Percentiles rank a stretch among this genome's conserved stretches.
These are phyloP conservation scores for Wilhelminamyces savonicus DNA, from an alignment of 805 yeast genomes.

Conservation along the genomic window DNA sequence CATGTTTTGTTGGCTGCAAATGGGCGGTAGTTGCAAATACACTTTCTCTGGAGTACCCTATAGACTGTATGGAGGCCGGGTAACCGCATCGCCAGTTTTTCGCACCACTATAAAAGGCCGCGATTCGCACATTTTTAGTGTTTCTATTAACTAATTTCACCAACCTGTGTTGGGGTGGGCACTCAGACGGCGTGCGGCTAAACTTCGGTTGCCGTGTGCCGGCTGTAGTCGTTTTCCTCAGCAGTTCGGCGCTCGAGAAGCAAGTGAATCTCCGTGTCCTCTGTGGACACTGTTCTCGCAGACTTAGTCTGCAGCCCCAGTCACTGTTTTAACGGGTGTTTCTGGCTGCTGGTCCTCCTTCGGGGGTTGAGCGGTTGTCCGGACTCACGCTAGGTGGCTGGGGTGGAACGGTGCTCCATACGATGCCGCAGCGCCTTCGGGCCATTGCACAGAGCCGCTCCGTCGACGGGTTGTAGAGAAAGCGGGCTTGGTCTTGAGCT, in stretches of 20 bases:
- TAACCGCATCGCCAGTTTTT: too few relatives aligned
- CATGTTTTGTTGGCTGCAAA: too few relatives aligned
- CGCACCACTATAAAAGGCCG: slow-evolving; percentile 1
- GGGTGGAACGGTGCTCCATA: slow-evolving; percentile 7
- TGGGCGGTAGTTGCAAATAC: too few relatives aligned
- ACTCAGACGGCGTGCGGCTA: slow-evolving; percentile 30
- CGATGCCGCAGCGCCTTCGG: slow-evolving; percentile 12
- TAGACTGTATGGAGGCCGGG: too few relatives aligned
- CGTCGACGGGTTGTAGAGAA: slow-evolving; percentile 92
- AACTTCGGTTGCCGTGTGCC: slow-evolving; percentile 21
- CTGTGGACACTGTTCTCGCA: too few relatives aligned
- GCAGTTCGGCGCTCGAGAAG: slow-evolving; percentile 76
- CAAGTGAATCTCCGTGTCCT: too few relatives aligned
- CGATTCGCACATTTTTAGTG: slow-evolving; percentile 3
- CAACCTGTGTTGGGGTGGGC: slow-evolving; percentile 51
- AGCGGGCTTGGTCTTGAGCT: slow-evolving; percentile 63
- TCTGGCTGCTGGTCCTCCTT: slow-evolving; percentile 32
- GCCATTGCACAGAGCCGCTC: slow-evolving; percentile 82
- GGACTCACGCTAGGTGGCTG: slow-evolving; percentile 11
- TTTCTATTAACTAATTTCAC: slow-evolving; percentile 13
- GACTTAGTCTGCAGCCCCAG: too few relatives aligned
- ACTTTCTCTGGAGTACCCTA: too few relatives aligned
- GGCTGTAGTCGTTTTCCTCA: slow-evolving; percentile 32
- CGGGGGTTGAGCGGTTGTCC: slow-evolving; percentile 48
- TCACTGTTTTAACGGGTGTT: slow-evolving; percentile 15